A percentile compares a stretch with the other conserved stretches of the same genome.
These are phyloP conservation scores for Podospora comata DNA, from an alignment of 495 filamentous ascomycete genomes.

Conservation along the genomic window DNA sequence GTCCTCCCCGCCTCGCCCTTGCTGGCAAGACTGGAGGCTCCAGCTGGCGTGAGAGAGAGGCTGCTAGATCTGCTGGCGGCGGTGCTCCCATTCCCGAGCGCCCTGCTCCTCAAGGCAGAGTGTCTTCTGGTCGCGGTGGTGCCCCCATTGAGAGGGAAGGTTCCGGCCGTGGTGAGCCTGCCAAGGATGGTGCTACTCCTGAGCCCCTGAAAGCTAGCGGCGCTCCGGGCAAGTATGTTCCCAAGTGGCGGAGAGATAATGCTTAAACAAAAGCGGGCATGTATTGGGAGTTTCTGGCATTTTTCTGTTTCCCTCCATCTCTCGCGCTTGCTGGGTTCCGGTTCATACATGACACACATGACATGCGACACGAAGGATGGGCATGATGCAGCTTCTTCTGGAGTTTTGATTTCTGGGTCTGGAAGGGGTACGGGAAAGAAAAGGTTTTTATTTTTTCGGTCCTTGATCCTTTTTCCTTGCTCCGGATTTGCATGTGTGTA, in stretches of 20 bases:
- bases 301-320: constrained; percentile 5
- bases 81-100: constrained; percentile 23
- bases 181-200: constrained; percentile 28
- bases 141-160: constrained; percentile 30
- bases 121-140: constrained; percentile 32
- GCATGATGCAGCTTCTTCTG: background rate
- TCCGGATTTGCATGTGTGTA: background rate
- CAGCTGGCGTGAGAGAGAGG: constrained; percentile 83
- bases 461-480: background rate
- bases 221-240: constrained; percentile 46
- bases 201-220: constrained; percentile 45
- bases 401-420: background rate
- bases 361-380: background rate
- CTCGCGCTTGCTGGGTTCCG: background rate
- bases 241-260: constrained; percentile 34
- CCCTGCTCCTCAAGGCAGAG: constrained; percentile 24
- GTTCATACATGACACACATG: background rate
- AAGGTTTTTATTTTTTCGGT: background rate
- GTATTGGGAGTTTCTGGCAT: background rate
- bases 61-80: constrained; percentile 48
- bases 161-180: constrained; percentile 29
- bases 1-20: constrained; percentile 67
- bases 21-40: constrained; percentile 45
- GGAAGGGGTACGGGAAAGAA: background rate
- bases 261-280: constrained; percentile 10